Evolutionary conservation across 2,329 filamentous ascomycete species (phyloP).

Genomic region (Alternaria novae-zelandiae): DNA sequence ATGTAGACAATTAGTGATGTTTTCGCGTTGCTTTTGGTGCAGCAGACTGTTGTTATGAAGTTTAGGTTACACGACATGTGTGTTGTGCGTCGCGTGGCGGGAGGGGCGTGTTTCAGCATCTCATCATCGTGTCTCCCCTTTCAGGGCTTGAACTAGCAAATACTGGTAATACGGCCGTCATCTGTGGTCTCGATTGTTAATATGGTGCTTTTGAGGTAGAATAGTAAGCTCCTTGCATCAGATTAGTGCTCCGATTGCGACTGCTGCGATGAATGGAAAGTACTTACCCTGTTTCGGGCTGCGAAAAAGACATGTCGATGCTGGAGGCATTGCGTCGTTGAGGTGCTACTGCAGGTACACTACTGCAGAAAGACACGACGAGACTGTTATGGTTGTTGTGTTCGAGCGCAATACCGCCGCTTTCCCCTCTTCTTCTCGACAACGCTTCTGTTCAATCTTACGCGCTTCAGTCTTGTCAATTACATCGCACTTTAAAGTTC

Average conservation of each 20-base stretch:
- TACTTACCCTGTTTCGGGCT: neutral
- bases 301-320: slow-evolving; percentile 6
- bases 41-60: neutral
- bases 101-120: neutral
- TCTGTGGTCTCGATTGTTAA: no score
- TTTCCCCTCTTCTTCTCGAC: neutral
- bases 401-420: neutral
- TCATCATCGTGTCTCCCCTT: neutral
- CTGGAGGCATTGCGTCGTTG: slow-evolving; percentile 9
- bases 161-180: fast-evolving
- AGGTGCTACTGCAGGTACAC: slow-evolving; percentile 28
- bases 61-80: neutral
- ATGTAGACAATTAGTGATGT: fast-evolving
- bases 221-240: neutral
- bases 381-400: slow-evolving; percentile 18
- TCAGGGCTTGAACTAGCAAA: fast-evolving
- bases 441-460: no score
- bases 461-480: neutral
- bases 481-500: neutral
- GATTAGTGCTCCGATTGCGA: neutral
- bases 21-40: fast-evolving
- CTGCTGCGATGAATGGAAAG: neutral
- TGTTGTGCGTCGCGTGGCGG: neutral
- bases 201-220: fast-evolving
- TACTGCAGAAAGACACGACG: slow-evolving; percentile 22